Conservation (phyloP, 1,284 basidiomycete genomes). For the Trichosporon asahii region DNA sequence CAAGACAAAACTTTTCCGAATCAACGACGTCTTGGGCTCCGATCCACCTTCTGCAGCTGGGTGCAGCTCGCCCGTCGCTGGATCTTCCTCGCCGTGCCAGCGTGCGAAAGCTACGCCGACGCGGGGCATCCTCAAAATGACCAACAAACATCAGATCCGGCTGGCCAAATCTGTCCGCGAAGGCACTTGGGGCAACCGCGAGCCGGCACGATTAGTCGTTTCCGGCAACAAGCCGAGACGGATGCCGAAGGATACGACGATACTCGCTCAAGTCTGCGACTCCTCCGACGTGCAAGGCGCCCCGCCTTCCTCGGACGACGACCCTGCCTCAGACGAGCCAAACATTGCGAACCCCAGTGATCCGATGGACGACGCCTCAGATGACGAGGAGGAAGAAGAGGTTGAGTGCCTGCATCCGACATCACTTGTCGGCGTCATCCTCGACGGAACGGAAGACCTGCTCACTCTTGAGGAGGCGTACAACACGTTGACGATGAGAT, state of each 20-base stretch:
- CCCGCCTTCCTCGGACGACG: constrained; percentile 12
- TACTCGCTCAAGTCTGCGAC: constrained; percentile 21
- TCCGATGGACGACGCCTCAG: constrained; percentile 30
- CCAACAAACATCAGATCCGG: constrained; percentile 34
- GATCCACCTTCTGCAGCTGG: constrained; percentile 15
- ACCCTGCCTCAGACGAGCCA: constrained; percentile 37
- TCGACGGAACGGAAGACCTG: constrained; percentile 46
- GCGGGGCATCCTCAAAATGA: constrained; percentile 38
- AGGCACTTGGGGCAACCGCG: constrained; percentile 48
- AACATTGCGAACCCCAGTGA: constrained; percentile 9
- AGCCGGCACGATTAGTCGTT: constrained; percentile 40
- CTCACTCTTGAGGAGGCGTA: constrained; percentile 49
- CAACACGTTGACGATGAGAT: constrained; percentile 30
- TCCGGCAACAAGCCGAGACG: constrained; percentile 31
- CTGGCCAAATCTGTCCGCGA: constrained; percentile 44
- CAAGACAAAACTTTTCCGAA: constrained; percentile 40
- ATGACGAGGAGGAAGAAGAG: constrained; percentile 34
- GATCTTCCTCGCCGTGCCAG: constrained; percentile 11
- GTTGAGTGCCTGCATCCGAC: constrained; percentile 38
- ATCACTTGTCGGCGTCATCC: constrained; percentile 41
- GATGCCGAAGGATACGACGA: not conserved
- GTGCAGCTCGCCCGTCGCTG: constrained; percentile 12
- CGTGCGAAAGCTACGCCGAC: not conserved
- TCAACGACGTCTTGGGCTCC: constrained; percentile 34
- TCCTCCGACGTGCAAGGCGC: constrained; percentile 16